Evolutionary conservation across 768 basidiomycete species (phyloP).

Genomic region (Dacryopinax primogenitus): DNA sequence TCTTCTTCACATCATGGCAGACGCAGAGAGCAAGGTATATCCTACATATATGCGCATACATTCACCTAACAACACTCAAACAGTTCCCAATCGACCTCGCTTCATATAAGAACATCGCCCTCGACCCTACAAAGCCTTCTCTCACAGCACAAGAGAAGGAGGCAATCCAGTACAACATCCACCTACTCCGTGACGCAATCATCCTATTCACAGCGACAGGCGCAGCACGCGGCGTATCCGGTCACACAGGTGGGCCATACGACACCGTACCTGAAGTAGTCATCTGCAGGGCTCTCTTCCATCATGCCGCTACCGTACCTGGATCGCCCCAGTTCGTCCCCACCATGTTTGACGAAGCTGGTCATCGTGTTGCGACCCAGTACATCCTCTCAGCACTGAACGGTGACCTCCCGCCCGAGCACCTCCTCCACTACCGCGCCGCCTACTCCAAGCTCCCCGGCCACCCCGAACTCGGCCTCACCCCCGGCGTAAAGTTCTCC

Average conservation of each 20-base stretch:
- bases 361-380: slow-evolving; percentile 83
- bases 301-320: slow-evolving; percentile 35
- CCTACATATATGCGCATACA: not conserved
- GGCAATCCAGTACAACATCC: slow-evolving; percentile 53
- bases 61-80: slow-evolving; percentile 18
- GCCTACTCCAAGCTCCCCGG: slow-evolving; percentile 79
- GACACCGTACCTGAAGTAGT: slow-evolving; percentile 75
- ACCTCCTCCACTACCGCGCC: slow-evolving; percentile 72
- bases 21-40: not conserved
- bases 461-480: slow-evolving; percentile 78
- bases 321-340: slow-evolving; percentile 18
- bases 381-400: slow-evolving; percentile 72
- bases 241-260: slow-evolving; percentile 50
- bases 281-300: slow-evolving; percentile 62
- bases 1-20: not conserved
- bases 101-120: slow-evolving; percentile 57
- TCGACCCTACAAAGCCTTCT: slow-evolving; percentile 55
- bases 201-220: slow-evolving; percentile 78
- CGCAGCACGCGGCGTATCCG: slow-evolving; percentile 66
- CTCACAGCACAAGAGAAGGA: slow-evolving; percentile 51
- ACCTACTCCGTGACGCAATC: slow-evolving; percentile 71
- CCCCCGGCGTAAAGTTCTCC: slow-evolving; percentile 87
- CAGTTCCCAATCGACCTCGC: slow-evolving; percentile 72
- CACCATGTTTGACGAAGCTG: slow-evolving; percentile 31
- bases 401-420: slow-evolving; percentile 55